Percentiles rank a stretch among this genome's conserved stretches.
Evolutionary conservation across 2,329 filamentous ascomycete genomes (phyloP).

Genomic region (Cytospora paraplurivora): DNA sequence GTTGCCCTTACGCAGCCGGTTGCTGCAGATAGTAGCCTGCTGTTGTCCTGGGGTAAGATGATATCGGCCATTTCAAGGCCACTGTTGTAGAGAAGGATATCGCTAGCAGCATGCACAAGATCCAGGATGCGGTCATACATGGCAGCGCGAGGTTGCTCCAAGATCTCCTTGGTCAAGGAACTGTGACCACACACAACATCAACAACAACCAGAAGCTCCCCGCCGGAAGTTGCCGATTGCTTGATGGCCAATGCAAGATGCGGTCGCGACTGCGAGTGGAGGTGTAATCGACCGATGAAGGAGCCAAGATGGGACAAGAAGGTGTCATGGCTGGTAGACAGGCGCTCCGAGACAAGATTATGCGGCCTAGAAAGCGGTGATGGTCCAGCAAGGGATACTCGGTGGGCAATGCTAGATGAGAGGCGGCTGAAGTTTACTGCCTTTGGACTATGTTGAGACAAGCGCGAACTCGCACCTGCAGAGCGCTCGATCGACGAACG

Average conservation of each 20-base stretch:
- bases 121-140: conserved; percentile 82
- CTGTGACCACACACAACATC: conserved; percentile 82
- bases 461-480: conserved; percentile 34
- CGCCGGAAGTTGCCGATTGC: conserved; percentile 80
- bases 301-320: conserved; percentile 90
- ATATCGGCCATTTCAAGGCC: conserved; percentile 74
- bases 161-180: conserved; percentile 63
- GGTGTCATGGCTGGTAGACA: conserved; percentile 79
- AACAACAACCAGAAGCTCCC: conserved; percentile 75
- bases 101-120: conserved; percentile 77
- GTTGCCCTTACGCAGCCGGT: conserved; percentile 88
- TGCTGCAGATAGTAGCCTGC: conserved; percentile 73
- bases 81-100: conserved; percentile 68
- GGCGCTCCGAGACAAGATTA: conserved; percentile 79
- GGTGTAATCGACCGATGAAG: conserved; percentile 85
- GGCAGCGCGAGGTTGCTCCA: conserved; percentile 69
- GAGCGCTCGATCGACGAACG: conserved; percentile 51
- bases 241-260: conserved; percentile 82
- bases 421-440: conserved; percentile 46
- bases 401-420: conserved; percentile 65
- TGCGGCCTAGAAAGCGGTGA: conserved; percentile 64
- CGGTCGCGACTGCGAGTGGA: conserved; percentile 87
- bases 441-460: conserved; percentile 43
- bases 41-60: conserved; percentile 78
- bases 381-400: conserved; percentile 73